Conservation (phyloP, 2,329 filamentous ascomycete species). For the Tolypocladium capitatum region DNA sequence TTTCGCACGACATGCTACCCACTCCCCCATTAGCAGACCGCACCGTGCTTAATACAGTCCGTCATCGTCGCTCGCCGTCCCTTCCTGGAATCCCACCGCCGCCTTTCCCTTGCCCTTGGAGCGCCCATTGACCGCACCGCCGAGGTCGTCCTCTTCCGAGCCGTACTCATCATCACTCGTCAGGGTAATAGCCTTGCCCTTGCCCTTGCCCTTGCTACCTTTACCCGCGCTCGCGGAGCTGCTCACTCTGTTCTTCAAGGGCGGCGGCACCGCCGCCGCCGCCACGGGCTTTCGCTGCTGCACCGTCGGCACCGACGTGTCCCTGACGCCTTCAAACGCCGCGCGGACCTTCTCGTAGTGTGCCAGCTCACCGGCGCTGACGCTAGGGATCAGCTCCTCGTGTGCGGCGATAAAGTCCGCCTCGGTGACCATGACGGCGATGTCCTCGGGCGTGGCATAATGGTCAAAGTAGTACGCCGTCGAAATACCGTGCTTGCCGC, state of each 20-base stretch:
- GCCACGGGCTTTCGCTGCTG: constrained; percentile 13
- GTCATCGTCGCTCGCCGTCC: constrained; percentile 42
- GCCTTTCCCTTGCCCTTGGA: constrained; percentile 46
- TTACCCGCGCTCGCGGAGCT: constrained; percentile 22
- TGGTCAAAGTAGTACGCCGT: constrained; percentile 97
- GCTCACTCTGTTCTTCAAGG: constrained; percentile 6
- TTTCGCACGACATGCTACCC: neutral
- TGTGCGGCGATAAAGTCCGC: constrained; percentile 76
- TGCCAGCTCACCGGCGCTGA: constrained; percentile 79
- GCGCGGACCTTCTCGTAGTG: constrained; percentile 80
- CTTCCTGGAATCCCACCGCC: constrained; percentile 36
- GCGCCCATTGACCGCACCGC: constrained; percentile 17
- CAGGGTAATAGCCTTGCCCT: constrained; percentile 21
- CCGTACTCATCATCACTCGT: constrained; percentile 20
- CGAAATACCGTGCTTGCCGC: constrained; percentile 40
- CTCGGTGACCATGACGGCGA: constrained; percentile 78
- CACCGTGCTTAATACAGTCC: constrained; percentile 32
- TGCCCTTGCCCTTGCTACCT: constrained; percentile 17
- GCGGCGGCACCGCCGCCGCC: constrained; percentile 16
- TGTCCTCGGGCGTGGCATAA: constrained; percentile 66
- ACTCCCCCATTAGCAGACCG: neutral
- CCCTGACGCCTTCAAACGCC: constrained; percentile 57
- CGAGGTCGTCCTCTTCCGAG: constrained; percentile 18
- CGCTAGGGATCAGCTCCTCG: constrained; percentile 78
- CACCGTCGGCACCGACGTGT: neutral